Base-by-base conservation (phyloP, 2,329 filamentous ascomycete species). In the Fusarium chuoi region DNA sequence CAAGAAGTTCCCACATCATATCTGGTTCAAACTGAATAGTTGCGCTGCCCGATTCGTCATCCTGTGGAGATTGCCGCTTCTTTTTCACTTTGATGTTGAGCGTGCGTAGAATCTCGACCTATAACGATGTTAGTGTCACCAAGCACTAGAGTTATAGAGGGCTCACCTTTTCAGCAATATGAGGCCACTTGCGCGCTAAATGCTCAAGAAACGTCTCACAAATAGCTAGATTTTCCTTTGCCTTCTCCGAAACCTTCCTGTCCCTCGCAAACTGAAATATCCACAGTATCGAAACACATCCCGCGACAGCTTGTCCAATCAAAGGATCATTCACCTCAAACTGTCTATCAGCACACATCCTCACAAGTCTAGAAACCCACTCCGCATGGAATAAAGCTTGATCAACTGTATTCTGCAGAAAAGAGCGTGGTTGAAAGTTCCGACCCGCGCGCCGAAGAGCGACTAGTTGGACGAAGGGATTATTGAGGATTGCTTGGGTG, bases 231-330 rank as follows among this genome's bases (percentile, higher is more conserved):
- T 78, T 78, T 22, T 77, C 68, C 7, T 66, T 75, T 0, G 75
- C 70, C n/a, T 75, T 77, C 5, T 65, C 60, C 1, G 75, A 69
- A 0, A 77, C 74, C 9, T 78, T 71, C 0, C 44, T 46, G 10
- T 78, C 76, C 4, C 73, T 45, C 12, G 76, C 75, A 46, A 78
- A 78, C 7, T 78, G 76, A 5, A 78, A 78, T 8, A 78, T 73
- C 76, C 75, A 78, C 7, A 76, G 52, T 38, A 78, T 74, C 0
- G 74, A 75, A 4, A 75, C 68, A 20, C 74, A 77, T 6, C 68
- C 70, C 1, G 75, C 72, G 7, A 78, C 70, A 6, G 69, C 70
- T 8, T 74, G 69, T 26, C 76, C 76, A 18, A 78, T 54, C 9
- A 78, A 14, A 6, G 76, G 75, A 44, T 78, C 75, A 14, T 69